Base-by-base conservation (phyloP, 345 rosid species). In the Citrus glauca region DNA sequence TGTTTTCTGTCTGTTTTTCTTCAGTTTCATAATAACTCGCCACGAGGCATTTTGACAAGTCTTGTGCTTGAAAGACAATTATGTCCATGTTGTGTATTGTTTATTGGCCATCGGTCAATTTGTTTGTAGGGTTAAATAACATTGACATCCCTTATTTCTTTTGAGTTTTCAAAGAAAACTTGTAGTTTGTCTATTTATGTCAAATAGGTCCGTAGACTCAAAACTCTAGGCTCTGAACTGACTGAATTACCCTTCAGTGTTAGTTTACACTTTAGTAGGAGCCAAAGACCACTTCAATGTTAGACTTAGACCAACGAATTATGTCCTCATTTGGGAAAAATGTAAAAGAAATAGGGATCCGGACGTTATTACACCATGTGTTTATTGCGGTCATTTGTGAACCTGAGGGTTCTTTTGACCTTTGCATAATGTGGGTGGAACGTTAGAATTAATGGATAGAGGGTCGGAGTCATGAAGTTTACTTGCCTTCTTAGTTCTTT, bases 401-500 rank as follows among this genome's bases (percentile, higher is more conserved):
- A 78, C 13, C 42, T 28, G 84, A 73, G 37, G 38, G 38, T 65
- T 11, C n/a, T 22, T 62, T 61, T 22, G 78, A 61, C 75, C 17
- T 10, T 73, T 48, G 45, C 25, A 37, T 10, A 19, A 14, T 42
- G 72, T 57, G 72, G 81, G 79, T 79, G 84, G 78, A 73, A 64
- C n/a, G 85, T 78, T 66, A 48, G 70, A 48, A n/a, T 79, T 70
- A 45, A 22, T 66, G 61, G 88, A 80, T 77, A 32, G 77, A 19
- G 22, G 57, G 88, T 83, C 87, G 30, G 48, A 25, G 27, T 84
- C 88, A 64, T 32, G 85, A 87, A 71, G 80, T 70, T 69, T 74
- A 77, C 80, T 73, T 30, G 50, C 33, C 83, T 67, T 78, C 85
- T 84, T 69, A 45, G 45, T 35, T 7, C 27, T 6, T 28, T 6